phyloP scores from a whole-genome alignment of 345 rosid genomes.

The Diplotaxis tenuifolia region DNA sequence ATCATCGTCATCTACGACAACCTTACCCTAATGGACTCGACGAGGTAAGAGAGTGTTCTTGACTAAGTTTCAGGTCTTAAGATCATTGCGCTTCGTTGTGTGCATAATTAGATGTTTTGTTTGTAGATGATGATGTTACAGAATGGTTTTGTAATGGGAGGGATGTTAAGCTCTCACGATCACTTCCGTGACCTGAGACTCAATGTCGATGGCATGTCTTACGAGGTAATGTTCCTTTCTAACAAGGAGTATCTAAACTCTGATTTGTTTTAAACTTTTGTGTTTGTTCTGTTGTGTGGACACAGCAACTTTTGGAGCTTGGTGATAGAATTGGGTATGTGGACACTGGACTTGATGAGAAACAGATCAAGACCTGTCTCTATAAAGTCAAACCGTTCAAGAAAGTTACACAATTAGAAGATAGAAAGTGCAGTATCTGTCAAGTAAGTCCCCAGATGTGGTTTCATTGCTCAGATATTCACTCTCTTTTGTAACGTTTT shows the following conservation, averaged over 20 bases:
- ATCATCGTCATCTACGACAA: slow-evolving; percentile 64
- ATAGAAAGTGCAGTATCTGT: slow-evolving; percentile 79
- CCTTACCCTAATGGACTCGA: slow-evolving; percentile 83
- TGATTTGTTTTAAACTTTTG: background rate
- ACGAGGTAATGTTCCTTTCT: slow-evolving; percentile 32
- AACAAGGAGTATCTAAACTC: background rate
- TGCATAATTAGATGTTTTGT: background rate
- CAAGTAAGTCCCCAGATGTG: slow-evolving; percentile 51
- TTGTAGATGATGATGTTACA: slow-evolving; percentile 41
- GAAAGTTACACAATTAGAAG: slow-evolving; percentile 38
- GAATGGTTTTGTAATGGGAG: slow-evolving; percentile 45
- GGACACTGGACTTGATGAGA: slow-evolving; percentile 71
- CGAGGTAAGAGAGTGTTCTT: slow-evolving; percentile 52
- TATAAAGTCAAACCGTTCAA: slow-evolving; percentile 51
- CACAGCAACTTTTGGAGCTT: slow-evolving; percentile 84
- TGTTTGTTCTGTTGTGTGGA: slow-evolving; percentile 10
- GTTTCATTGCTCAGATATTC: background rate
- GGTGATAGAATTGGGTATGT: slow-evolving; percentile 90
- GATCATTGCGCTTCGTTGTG: background rate
- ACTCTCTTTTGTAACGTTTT: background rate
- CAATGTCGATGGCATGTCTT: slow-evolving; percentile 46
- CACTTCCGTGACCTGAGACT: slow-evolving; percentile 44
- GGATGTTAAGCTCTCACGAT: slow-evolving; percentile 30
- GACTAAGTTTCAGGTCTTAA: background rate
- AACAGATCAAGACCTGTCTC: slow-evolving; percentile 67